Conservation (phyloP, 352 stramenopile species). For the Globisporangium carolinianum region DNA sequence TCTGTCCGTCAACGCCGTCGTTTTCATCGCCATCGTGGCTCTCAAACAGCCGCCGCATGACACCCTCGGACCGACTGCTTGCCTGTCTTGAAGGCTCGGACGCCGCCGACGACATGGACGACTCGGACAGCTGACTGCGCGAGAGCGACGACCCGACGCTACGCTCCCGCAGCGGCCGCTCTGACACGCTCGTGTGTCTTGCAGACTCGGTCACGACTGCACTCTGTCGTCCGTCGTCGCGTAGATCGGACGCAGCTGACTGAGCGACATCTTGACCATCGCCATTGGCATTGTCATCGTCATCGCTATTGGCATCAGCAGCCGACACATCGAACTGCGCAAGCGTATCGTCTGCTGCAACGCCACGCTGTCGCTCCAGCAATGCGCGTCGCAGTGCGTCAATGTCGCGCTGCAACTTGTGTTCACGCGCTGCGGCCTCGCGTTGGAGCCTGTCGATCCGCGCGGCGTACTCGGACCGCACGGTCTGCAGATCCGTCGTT, state of each 20-base stretch:
- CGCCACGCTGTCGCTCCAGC: slow-evolving; percentile 14
- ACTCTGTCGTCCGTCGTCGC: too few species aligned
- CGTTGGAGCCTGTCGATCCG: slow-evolving; percentile 50
- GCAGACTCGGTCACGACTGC: not conserved
- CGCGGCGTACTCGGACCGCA: slow-evolving; percentile 33
- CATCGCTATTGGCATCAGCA: not conserved
- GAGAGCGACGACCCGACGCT: slow-evolving; percentile 42
- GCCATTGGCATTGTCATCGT: not conserved
- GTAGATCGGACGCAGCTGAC: too few species aligned
- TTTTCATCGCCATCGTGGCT: not conserved
- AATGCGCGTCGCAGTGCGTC: slow-evolving; percentile 46
- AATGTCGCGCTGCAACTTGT: slow-evolving; percentile 40
- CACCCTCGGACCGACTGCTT: not conserved
- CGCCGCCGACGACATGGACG: slow-evolving; percentile 7
- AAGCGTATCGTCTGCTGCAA: too few species aligned
- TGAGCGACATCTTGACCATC: too few species aligned
- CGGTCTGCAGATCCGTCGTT: slow-evolving; percentile 45
- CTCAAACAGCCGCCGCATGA: slow-evolving; percentile 4
- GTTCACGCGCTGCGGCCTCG: slow-evolving; percentile 31
- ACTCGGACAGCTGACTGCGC: slow-evolving; percentile 48
- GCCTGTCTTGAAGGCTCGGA: not conserved
- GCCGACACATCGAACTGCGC: too few species aligned
- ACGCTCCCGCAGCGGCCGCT: slow-evolving; percentile 19
- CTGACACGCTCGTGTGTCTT: slow-evolving; percentile 8
- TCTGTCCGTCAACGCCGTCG: slow-evolving; percentile 5